phyloP scores from a whole-genome alignment of 1,139 yeast species.

The Petasospora fabianii region DNA sequence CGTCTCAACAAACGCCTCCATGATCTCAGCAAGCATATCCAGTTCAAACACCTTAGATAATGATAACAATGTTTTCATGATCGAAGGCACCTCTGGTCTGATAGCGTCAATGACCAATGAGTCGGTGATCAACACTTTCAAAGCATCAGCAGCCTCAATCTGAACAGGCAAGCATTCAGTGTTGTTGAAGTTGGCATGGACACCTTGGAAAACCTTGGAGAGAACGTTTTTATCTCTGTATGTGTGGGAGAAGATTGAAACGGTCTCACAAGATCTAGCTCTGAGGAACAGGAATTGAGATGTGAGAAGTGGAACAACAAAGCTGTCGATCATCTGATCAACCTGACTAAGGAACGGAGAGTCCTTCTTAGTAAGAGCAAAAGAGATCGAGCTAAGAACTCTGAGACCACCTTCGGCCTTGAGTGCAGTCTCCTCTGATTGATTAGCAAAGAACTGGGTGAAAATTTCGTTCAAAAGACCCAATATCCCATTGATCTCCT shows the following conservation, averaged over 20 bases:
- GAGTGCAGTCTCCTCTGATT: slow-evolving; percentile 50
- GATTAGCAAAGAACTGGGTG: slow-evolving; percentile 30
- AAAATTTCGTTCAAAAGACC: slow-evolving; percentile 50
- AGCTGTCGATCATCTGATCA: slow-evolving; percentile 65
- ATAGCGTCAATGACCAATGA: slow-evolving; percentile 68
- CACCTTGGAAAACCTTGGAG: slow-evolving; percentile 59
- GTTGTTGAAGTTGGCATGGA: slow-evolving; percentile 33
- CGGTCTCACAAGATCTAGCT: slow-evolving; percentile 81
- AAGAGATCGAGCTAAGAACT: slow-evolving; percentile 71
- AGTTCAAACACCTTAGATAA: slow-evolving; percentile 80
- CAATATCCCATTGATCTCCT: slow-evolving; percentile 42
- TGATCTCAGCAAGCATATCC: slow-evolving; percentile 81
- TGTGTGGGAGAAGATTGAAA: slow-evolving; percentile 54
- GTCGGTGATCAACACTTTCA: slow-evolving; percentile 71
- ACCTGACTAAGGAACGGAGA: slow-evolving; percentile 58
- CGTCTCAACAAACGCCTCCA: slow-evolving; percentile 91
- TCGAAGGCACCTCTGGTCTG: slow-evolving; percentile 67
- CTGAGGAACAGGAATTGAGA: slow-evolving; percentile 67
- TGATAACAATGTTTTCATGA: slow-evolving; percentile 75
- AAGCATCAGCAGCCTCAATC: slow-evolving; percentile 83
- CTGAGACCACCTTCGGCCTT: slow-evolving; percentile 83
- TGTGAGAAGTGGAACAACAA: slow-evolving; percentile 64
- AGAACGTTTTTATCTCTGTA: slow-evolving; percentile 52
- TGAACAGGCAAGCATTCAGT: slow-evolving; percentile 63
- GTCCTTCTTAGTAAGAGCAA: slow-evolving; percentile 39